A percentile compares a stretch with the other conserved stretches of the same genome.
phyloP scores from a whole-genome alignment of 257 asterid genomes.

The Striga asiatica region DNA sequence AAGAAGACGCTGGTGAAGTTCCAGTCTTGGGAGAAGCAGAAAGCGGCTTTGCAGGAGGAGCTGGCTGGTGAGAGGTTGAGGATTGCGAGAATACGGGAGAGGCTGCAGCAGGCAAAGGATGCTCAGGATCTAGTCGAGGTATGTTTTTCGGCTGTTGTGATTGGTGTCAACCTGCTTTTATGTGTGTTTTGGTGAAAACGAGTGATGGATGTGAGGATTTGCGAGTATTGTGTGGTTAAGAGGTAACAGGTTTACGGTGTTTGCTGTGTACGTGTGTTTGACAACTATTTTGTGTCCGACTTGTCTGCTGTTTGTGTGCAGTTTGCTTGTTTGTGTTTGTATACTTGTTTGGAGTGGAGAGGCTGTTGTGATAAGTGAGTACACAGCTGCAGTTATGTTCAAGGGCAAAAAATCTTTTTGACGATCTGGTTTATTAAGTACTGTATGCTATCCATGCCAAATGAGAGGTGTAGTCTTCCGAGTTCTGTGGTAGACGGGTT shows the following conservation, averaged over 20 bases:
- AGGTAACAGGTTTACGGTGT: too few species aligned
- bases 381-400: background rate
- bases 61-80: slow-evolving; percentile 49
- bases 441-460: background rate
- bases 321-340: background rate
- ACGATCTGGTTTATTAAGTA: background rate
- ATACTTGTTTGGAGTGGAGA: background rate
- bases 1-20: slow-evolving; percentile 52
- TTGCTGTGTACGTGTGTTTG: too few species aligned
- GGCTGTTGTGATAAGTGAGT: slow-evolving; percentile 1
- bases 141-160: slow-evolving; percentile 17
- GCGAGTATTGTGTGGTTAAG: too few species aligned
- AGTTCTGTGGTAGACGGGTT: background rate
- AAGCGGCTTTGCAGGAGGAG: slow-evolving; percentile 59
- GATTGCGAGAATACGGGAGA: slow-evolving; percentile 37
- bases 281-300: too few species aligned
- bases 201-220: background rate
- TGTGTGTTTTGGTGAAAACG: slow-evolving; percentile 11
- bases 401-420: background rate
- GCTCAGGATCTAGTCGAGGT: slow-evolving; percentile 66
- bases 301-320: too few species aligned
- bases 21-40: slow-evolving; percentile 92
- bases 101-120: slow-evolving; percentile 49
- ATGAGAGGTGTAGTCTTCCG: background rate
- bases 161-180: background rate